phyloP scores from a whole-genome alignment of 2,329 filamentous ascomycete genomes.

The Venturia oleaginea region DNA sequence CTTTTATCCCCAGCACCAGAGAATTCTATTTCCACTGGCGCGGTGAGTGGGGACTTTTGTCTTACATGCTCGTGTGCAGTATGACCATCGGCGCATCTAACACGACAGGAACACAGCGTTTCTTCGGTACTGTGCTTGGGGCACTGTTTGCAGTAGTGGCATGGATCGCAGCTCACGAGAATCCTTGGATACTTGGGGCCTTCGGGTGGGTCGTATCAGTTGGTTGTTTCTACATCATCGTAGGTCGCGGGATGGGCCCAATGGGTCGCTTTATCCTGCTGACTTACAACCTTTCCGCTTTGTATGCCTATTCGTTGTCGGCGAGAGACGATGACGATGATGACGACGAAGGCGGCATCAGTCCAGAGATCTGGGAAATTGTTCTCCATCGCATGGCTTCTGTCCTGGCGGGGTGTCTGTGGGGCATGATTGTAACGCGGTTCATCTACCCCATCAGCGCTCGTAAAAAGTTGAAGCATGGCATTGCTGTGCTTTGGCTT shows the following conservation, averaged over 20 bases:
- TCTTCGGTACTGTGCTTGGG: constrained; percentile 77
- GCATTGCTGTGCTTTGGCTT: constrained; percentile 81
- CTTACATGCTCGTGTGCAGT: constrained; percentile 95
- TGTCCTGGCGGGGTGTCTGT: constrained; percentile 78
- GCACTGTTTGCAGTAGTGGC: constrained; percentile 64
- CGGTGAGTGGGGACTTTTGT: constrained; percentile 92
- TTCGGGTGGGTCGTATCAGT: constrained; percentile 75
- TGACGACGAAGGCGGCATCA: constrained; percentile 72
- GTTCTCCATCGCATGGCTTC: constrained; percentile 78
- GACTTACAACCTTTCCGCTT: constrained; percentile 88
- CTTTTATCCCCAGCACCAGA: constrained; percentile 71
- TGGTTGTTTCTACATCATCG: constrained; percentile 81
- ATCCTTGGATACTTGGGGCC: constrained; percentile 65
- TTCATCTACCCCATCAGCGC: constrained; percentile 92
- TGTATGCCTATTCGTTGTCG: constrained; percentile 88
- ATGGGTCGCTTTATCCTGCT: constrained; percentile 90
- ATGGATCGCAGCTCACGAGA: constrained; percentile 69
- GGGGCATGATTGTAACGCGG: constrained; percentile 84
- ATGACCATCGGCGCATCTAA: constrained; percentile 97
- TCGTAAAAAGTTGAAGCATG: constrained; percentile 77
- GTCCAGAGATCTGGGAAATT: constrained; percentile 81
- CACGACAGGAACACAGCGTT: constrained; percentile 78
- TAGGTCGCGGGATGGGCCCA: constrained; percentile 74
- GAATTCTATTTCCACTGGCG: constrained; percentile 80
- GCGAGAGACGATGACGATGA: constrained; percentile 74